Evolutionary conservation across 176 grass and related monocot species (phyloP), one percentile per base, ranked within the genome.

Genomic region (Rhynchospora tenuis): DNA sequence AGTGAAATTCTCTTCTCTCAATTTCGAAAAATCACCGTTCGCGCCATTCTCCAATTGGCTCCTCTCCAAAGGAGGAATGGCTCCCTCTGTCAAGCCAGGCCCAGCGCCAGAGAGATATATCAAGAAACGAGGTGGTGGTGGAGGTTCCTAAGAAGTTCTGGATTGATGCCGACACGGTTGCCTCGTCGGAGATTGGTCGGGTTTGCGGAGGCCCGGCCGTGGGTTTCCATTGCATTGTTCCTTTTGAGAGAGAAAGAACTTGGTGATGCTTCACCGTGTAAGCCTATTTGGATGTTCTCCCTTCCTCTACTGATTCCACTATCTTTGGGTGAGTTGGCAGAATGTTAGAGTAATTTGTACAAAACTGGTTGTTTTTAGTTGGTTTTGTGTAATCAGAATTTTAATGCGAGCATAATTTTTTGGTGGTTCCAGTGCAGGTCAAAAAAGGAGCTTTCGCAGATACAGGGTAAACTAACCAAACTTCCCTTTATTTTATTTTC

Each of bases 361-460:
- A 43, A 70, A 54, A 31, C 14, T 3, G 22, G 16, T 68, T 61
- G 11, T 31, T 46, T 43, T 15, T 60, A 13, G 11, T n/a, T 50
- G 54, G 68, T 85, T 47, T 86, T 85, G n/a, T 81, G n/a, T 63
- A 46, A 47, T 72, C 76, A 65, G 2, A 47, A 7, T 59, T 50
- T 59, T 48, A 1, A 46, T 88, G 70, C 22, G 81, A 73, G 81
- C 84, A 84, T 75, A 75, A 75, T 92, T 80, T 75, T 84, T 79
- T 90, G 70, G 64, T 93, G 89, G 83, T 87, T 95, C 84, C 93
- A 93, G 91, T 92, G 91, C 93, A 99, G 93, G 96, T 91, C 96
- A 85, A 93, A 95, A 88, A 86, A 95, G 79, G 96, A 99, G 96
- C 91, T 99, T 75, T 82, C 82, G 76, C 89, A 93, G 86, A 99